Base-by-base conservation (phyloP, 805 yeast genomes). In the Metschnikowia cerradonensis region DNA sequence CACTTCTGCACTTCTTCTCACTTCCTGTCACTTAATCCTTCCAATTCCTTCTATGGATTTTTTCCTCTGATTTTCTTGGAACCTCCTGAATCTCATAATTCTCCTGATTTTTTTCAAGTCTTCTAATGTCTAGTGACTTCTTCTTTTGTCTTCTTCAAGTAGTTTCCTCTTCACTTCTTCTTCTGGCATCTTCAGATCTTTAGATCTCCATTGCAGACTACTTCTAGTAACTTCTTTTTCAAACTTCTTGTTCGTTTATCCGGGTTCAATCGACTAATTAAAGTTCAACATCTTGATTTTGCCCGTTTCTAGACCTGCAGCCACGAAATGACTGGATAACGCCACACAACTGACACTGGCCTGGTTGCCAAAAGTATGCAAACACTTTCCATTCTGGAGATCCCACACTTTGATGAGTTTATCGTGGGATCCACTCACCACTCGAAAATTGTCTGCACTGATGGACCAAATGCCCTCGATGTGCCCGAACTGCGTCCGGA, bases 401-500 rank as follows among this genome's bases (percentile, higher is more conserved):
- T 94, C 99, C 99, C 99, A 94, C 6, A 94, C 88, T 66, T 87
- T 92, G 54, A 88, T 88, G 34, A 83, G 75, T 55, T 90, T 80
- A 72, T 94, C 99, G 64, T 94, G 97, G 1, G 97, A 91, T 1
- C 98, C 98, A 60, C 94, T 84, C 10, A 92, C 88, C 41, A 94
- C 88, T 58, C 99, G 79, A 76, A 94, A 94, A 37, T 91, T 90
- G 71, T 94, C 98, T 0, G 97, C 96, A 15, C 94, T 90, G 50
- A 94, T 86, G 40, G 92, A 90, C 97, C 98, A 92, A 17, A 94
- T 96, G 20, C 99, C 99, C 68, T 94, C 98, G 49, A 92, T 90
- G 65, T 94, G 99, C 2, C 99, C 99, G 72, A 92, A 94, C 67
- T 94, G 92, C 0, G 99, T 94, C 51, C 97, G 77, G 10, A 90